A percentile compares a stretch with the other conserved stretches of the same genome.
Evolutionary conservation across 2,329 filamentous ascomycete species (phyloP).

Genomic region (Pseudocercospora musae): DNA sequence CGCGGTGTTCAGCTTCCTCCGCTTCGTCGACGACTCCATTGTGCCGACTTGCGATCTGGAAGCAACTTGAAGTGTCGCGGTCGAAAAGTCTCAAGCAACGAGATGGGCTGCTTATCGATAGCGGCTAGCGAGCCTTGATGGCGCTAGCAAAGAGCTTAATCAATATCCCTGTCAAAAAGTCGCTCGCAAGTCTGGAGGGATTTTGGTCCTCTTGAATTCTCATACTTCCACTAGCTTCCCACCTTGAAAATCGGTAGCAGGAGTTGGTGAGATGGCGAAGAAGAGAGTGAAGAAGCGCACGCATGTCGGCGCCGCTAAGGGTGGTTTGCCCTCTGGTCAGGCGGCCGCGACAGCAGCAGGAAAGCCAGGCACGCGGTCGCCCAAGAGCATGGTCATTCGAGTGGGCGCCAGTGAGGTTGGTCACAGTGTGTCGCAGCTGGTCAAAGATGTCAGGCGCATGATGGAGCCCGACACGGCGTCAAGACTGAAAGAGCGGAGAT

Average conservation of each 20-base stretch:
- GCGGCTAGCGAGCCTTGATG: not conserved
- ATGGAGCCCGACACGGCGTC: conserved; percentile 95
- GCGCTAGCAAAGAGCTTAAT: not conserved
- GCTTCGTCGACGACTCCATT: conserved; percentile 31
- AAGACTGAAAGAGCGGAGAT: conserved; percentile 81
- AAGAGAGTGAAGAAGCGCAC: conserved; percentile 84
- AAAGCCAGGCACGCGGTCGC: conserved; percentile 62
- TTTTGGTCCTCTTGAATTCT: not conserved
- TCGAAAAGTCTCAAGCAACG: not conserved
- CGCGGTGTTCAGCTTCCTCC: conserved; percentile 39
- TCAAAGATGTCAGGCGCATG: conserved; percentile 83
- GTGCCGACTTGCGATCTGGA: not conserved
- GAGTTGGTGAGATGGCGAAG: conserved; percentile 63
- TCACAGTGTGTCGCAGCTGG: conserved; percentile 84
- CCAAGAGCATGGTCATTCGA: conserved; percentile 98
- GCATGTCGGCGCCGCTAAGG: conserved; percentile 66
- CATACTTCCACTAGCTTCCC: not conserved
- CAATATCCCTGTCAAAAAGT: conserved; percentile 3
- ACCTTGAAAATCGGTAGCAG: not conserved
- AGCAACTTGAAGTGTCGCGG: not conserved
- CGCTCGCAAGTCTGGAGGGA: not conserved
- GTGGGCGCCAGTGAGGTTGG: conserved; percentile 93
- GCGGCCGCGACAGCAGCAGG: conserved; percentile 47
- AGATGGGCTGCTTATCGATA: not conserved
- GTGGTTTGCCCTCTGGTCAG: conserved; percentile 48